Base-by-base conservation (phyloP, 257 asterid species). In the Rubia yunnanensis region DNA sequence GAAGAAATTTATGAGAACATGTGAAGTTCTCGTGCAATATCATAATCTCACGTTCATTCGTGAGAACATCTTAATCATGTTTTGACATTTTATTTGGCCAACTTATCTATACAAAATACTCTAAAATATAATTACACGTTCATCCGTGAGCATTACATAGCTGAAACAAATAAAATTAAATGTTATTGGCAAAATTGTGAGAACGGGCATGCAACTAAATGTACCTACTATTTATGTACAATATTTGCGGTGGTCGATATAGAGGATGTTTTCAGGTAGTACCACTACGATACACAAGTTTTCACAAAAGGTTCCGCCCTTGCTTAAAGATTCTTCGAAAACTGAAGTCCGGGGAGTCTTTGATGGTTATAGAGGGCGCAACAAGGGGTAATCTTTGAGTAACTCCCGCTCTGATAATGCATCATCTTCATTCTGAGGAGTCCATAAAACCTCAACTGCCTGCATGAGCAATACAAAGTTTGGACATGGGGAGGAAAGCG, bases 391-490 rank as follows among this genome's bases (percentile, higher is more conserved):
- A 73, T 92, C 96, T 74, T 87, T 86, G 8, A 92, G 90, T 46
- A 92, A 79, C 78, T 92, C 91, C 69, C 89, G 87, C 76, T 92
- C 98, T 3, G 98, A 85, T 54, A 92, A 74, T 1, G 87, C 71
- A 74, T 87, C 98, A 6, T 82, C 85, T 78, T 92, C 96, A 28
- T 84, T 85, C 70, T 92, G 98, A 22, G 98, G 98, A 7, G 98
- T 92, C 98, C 98, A 92, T 30, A 92, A 76, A 72, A 92, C 91
- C 86, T 92, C 96, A 18, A 92, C 96, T 3, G 96, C 98, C 96
- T 91, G 87, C 66, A 79, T 13, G 24, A 44, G 18, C 28, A 52
- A 26, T 67, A 24, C 67, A 8, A 50, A 24, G 31, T 28, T 9
- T 10, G 32, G 70, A 23, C 23, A 52, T 10, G 28, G 30, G 18